Evolutionary conservation across 306 rosid species (phyloP), one percentile per base, ranked within the genome.

Genomic region (Quercus aquifolioides): DNA sequence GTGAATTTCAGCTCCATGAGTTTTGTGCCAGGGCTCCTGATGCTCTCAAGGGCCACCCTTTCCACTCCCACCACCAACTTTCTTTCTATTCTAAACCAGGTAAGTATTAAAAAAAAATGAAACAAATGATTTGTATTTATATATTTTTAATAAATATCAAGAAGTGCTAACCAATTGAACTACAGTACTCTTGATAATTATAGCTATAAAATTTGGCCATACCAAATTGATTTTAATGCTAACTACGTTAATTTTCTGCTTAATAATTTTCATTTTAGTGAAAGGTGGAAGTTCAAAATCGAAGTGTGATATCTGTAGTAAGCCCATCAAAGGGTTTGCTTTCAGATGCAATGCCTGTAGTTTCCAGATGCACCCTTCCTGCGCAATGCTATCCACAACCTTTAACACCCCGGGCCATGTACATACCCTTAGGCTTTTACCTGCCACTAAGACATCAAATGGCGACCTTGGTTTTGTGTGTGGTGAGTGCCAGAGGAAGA

Each of bases 291-390:
- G 77, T 65, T 76, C 78, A n/a, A 91, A 91, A 69, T 78, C 91
- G 1, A 95, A 92, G 83, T 95, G 99, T 28, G 99, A 92, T 55
- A 82, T 91, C 49, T 95, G 99, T 67, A 82, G 85, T 12, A 91
- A 88, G 73, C 78, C 89, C 2, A 80, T 75, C 73, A 92, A 95
- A 86, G 99, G 98, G 1, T 95, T 59, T 41, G 85, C 87, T 0
- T 95, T 85, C 86, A 41, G 88, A 43, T 95, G 99, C 88, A 68
- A 82, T 2, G 91, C 90, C 2, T 92, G 99, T 58, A 83, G 81
- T 46, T 92, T 88, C 83, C 96, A 89, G 75, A 90, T 92, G 92
- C 99, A 92, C 60, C 99, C 99, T 1, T 91, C 96, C 58, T 95
- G 99, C 46, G 94, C 98, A 10, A 87, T 78, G 94, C 85, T 95